Percentiles rank a stretch among this genome's conserved stretches.
phyloP scores from a whole-genome alignment of 2,329 filamentous ascomycete species.

The Colletotrichum gigasporum region DNA sequence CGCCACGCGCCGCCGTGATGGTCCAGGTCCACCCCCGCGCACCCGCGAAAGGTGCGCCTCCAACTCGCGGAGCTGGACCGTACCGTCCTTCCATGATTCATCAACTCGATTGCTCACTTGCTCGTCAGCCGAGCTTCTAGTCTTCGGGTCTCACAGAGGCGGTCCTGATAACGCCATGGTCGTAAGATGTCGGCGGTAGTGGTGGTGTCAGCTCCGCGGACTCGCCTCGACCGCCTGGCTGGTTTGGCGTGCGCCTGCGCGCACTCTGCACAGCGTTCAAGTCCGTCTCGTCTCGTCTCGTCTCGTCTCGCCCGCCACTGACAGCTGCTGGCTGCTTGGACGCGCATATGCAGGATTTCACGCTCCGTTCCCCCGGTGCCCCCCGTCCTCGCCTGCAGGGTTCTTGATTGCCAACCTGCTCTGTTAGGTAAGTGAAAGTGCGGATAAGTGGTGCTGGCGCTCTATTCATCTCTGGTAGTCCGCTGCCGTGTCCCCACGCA shows the following conservation, averaged over 20 bases:
- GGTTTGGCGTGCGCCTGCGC: not conserved
- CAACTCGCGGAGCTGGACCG: not conserved
- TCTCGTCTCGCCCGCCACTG: too few relatives aligned
- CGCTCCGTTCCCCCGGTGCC: too few relatives aligned
- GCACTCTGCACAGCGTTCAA: not conserved
- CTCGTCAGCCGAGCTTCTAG: too few relatives aligned
- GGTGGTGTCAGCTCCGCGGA: not conserved
- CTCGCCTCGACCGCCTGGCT: not conserved
- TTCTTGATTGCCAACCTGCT: slow-evolving; percentile 2
- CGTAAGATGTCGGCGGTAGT: not conserved
- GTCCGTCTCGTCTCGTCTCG: too few relatives aligned
- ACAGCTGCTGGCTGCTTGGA: too few relatives aligned
- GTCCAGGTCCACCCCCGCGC: not conserved
- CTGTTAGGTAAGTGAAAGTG: not conserved
- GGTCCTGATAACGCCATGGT: not conserved
- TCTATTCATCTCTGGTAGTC: too few relatives aligned
- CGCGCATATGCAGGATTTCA: too few relatives aligned
- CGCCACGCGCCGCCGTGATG: not conserved
- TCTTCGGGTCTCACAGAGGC: not conserved
- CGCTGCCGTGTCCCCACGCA: not conserved
- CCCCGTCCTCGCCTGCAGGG: not conserved
- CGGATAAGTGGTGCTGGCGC: slow-evolving; percentile 7
- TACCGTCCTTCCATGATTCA: too few relatives aligned
- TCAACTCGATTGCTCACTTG: too few relatives aligned
- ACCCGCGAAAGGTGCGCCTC: too few relatives aligned